Evolutionary conservation across 2,329 filamentous ascomycete species (phyloP), one percentile per base, ranked within the genome.

Genomic region (Colletotrichum melonis): DNA sequence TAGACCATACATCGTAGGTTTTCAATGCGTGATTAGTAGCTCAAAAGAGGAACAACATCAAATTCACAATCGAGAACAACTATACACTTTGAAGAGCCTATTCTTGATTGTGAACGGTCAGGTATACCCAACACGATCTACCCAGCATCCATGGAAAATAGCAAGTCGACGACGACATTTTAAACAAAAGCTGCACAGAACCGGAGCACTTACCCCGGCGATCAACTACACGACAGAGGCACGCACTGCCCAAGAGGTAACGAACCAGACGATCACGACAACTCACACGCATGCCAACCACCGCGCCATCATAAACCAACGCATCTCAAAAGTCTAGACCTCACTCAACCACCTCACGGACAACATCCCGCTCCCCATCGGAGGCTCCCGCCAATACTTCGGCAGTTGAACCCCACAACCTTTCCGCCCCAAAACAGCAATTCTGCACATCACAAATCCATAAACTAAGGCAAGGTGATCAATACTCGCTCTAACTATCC

Each of bases 221-320:
- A 49, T 2, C 19, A 11, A 49, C 42, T 22, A 1, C 35, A 42
- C 12, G 12, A 2, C 35, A 38, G 42, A 24, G 22, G 22, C 24
- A 26, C 3, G 4, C 2, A 26, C 3, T 3, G 1, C 24, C 3
- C 24, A 26, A n/a, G 1, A 22, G 42, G 19, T 11, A 22, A 22
- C 19, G 0, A 22, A 49, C 1, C 42, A 22, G 42, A 49, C 42
- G 19, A 49, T 49, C 42, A 2, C 19, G 3, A 49, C 42, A 49
- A n/a, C 19, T 9, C 42, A 49, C 5, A 49, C 19, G 1, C 19
- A 49, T n/a, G 19, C 1, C 42, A 22, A 22, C 19, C 42, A 49
- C 8, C 3, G 8, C 42, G 8, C 7, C 42, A 1, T 1, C 3
- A 11, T 0, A 1, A 9, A 1, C 42, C 8, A 49, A 49, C 19